Evolutionary conservation across 1,139 yeast genomes (phyloP).

Genomic region (Geotrichum restrictum): DNA sequence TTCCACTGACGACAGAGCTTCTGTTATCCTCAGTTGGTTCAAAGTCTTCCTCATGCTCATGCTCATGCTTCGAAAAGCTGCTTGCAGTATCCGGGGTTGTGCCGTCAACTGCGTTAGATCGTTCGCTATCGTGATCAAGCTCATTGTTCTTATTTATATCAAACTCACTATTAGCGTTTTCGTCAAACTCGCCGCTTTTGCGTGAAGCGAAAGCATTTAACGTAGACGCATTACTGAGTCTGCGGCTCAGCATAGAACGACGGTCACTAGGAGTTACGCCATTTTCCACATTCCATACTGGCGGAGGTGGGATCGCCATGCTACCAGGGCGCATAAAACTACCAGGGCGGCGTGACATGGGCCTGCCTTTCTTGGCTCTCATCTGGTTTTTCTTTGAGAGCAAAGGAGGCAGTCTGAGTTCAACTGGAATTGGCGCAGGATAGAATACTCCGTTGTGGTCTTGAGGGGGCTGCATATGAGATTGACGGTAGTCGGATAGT

Average conservation of each 20-base stretch:
- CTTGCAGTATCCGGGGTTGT: neutral
- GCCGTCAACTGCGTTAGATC: neutral
- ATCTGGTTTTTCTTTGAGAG: constrained; percentile 26
- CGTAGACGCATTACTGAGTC: constrained; percentile 11
- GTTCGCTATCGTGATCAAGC: neutral
- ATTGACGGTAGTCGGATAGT: constrained; percentile 7
- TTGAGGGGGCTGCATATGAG: constrained; percentile 11
- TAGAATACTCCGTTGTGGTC: constrained; percentile 25
- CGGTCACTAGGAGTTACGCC: constrained; percentile 11
- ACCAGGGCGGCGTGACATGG: constrained; percentile 13
- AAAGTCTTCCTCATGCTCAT: constrained; percentile 18
- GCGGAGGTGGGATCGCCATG: constrained; percentile 19
- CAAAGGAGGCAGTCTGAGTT: constrained; percentile 29
- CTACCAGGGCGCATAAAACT: constrained; percentile 21
- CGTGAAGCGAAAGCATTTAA: constrained; percentile 11
- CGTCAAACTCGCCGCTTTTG: constrained; percentile 6
- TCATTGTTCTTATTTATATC: neutral
- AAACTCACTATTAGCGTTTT: neutral
- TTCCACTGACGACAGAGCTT: neutral
- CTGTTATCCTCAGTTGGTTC: neutral
- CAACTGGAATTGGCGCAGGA: constrained; percentile 39
- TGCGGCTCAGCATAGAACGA: constrained; percentile 7
- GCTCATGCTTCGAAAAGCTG: constrained; percentile 25
- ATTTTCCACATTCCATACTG: constrained; percentile 21
- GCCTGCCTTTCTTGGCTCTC: constrained; percentile 15